Evolutionary conservation across 306 rosid species (phyloP), one percentile per base, ranked within the genome.

Genomic region (Corylus heterophylla): DNA sequence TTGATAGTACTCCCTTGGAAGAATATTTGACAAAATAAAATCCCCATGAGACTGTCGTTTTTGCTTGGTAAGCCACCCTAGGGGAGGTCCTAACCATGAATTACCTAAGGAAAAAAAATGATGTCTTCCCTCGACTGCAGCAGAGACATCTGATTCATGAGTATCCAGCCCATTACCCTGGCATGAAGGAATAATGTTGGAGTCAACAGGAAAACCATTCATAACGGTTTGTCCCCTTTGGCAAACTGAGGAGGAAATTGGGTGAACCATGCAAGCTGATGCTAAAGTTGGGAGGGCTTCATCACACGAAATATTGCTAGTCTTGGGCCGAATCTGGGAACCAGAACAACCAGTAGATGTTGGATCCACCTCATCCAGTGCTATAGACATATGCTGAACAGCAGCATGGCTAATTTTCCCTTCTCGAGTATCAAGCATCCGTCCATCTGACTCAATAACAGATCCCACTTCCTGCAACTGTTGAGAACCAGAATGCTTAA

Each of bases 221-320:
- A 66, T 49, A 3, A 72, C 31, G 66, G 61, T 79, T 70, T 78
- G 81, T n/a, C 82, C 78, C 29, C 56, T 61, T 54, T 73, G 48
- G 56, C 62, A 76, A 73, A 67, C 73, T 74, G 67, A 61, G 45
- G 3, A 2, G 12, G 80, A 44, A 50, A 78, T 78, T 3, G 31
- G 37, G 66, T 22, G 66, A 59, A 20, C 12, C 66, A 59, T 59
- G 16, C 37, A 16, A 25, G 37, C 66, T 22, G 66, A 4, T 3
- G 66, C 35, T 10, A 59, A 20, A 22, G 64, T 58, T 56, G 77
- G 66, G 51, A 35, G n/a, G 70, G 67, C 78, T 74, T 54, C 82
- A 73, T 81, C 87, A 66, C 58, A 18, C 13, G 79, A 62, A 58
- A 51, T 76, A 76, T 83, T 67, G 72, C 72, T 48, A 82, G 52